A percentile compares a stretch with the other conserved stretches of the same genome.
These are phyloP conservation scores for Macrolepiota dolichaula DNA, from an alignment of 768 basidiomycete species.

Conservation along the genomic window DNA sequence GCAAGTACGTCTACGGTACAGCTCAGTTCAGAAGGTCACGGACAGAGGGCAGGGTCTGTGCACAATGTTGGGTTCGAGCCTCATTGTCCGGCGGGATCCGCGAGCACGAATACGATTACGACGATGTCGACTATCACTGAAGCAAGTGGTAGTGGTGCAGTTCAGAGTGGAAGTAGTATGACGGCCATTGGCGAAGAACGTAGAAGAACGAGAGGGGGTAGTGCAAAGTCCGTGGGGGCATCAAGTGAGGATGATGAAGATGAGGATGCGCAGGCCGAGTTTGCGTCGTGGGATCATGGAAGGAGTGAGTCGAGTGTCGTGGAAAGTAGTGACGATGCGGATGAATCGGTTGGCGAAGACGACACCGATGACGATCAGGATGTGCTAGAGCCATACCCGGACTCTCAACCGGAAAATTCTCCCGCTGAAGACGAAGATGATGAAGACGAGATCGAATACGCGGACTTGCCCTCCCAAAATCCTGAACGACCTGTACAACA, in stretches of 20 bases:
- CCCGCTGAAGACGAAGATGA: not conserved
- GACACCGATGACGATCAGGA: not conserved
- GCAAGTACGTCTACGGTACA: not conserved
- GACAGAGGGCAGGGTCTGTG: not conserved
- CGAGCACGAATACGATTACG: not conserved
- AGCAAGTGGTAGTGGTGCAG: not conserved
- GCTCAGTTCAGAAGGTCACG: not conserved
- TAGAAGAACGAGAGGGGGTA: not conserved
- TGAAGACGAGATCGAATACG: constrained; percentile 1
- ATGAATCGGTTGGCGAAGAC: not conserved
- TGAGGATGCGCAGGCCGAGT: not conserved
- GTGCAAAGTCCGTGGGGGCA: not conserved
- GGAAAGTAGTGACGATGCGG: not conserved
- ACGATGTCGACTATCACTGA: not conserved
- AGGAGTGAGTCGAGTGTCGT: constrained; percentile 1
- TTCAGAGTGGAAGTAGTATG: not conserved
- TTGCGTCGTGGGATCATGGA: not conserved
- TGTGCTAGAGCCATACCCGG: not conserved
- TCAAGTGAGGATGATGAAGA: constrained; percentile 1
- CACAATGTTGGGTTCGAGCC: not conserved
- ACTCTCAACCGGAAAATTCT: not conserved
- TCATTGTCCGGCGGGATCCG: not conserved
- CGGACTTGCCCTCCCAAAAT: not conserved
- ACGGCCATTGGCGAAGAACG: not conserved
- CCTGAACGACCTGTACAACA: not conserved